A percentile compares a stretch with the other conserved stretches of the same genome.
These are phyloP conservation scores for Achaetomium macrosporum DNA, from an alignment of 2,329 filamentous ascomycete genomes.

Conservation along the genomic window DNA sequence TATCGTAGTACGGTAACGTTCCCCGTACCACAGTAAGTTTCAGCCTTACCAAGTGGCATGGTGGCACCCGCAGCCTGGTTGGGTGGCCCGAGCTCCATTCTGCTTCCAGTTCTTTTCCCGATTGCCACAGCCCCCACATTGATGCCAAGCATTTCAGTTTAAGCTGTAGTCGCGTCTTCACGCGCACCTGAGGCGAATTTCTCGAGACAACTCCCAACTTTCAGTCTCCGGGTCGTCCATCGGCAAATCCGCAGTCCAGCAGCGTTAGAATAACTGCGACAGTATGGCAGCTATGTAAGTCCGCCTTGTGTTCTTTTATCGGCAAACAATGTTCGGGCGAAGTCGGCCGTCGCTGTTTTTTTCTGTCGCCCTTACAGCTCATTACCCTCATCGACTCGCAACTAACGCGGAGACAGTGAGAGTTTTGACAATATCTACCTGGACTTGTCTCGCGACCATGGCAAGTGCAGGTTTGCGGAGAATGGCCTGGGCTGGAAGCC, in stretches of 20 bases:
- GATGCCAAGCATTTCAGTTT: conserved; percentile 9
- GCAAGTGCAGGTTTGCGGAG: conserved; percentile 92
- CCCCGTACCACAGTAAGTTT: neutral
- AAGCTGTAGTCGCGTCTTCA: conserved; percentile 14
- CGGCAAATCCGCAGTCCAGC: neutral
- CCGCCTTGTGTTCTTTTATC: neutral
- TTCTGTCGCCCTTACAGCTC: neutral
- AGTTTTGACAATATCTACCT: conserved; percentile 97
- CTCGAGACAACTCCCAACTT: neutral
- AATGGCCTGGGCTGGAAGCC: conserved; percentile 96
- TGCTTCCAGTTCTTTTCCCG: neutral
- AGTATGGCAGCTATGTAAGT: conserved; percentile 25
- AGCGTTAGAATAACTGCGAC: neutral
- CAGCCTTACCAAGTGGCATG: neutral
- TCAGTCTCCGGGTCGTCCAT: neutral
- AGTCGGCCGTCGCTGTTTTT: neutral
- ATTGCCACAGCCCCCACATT: conserved; percentile 4
- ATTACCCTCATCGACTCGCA: neutral
- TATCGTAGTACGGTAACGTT: neutral
- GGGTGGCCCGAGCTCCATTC: neutral
- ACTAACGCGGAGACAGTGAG: conserved; percentile 50
- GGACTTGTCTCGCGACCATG: conserved; percentile 85
- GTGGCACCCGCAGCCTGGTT: no score
- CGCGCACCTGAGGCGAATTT: conserved; percentile 2
- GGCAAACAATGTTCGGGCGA: neutral